Base-by-base conservation (phyloP, 2,329 filamentous ascomycete species). In the Leptoxyphium fumago region DNA sequence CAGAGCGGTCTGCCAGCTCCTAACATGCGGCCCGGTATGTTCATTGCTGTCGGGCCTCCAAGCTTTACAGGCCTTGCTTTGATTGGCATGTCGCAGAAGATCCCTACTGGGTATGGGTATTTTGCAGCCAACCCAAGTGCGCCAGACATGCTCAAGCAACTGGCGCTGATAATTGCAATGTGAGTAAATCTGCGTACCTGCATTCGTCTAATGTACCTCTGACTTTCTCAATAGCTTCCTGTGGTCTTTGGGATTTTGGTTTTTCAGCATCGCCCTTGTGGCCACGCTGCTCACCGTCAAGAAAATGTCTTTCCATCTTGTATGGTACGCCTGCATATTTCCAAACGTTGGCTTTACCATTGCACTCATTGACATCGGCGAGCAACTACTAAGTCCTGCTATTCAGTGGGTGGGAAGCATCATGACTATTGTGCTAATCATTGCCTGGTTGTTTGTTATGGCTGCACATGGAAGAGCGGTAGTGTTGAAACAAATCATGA, bases 271-370 rank as follows among this genome's bases (percentile, higher is more conserved):
- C 18, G 50, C 52, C 4, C 15, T 47, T 10, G 28, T 57, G n/a
- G 44, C 42, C 14, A 44, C 52, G 2, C 29, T 57, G 2, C 39
- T 40, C 2, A 52, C 50, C 1, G 38, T 47, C 3, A 49, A 42
- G 11, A 41, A 48, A 11, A 57, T 57, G 55, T 44, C 41, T 0
- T 58, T 74, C 68, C 58, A 64, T 63, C 29, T 62, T 66, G 39
- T 64, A 52, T 60, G 80, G 75, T 79, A 73, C 69, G 74, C 74
- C 2, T 75, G 79, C 56, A 72, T 82, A 26, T 82, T 81, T 53
- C 78, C 78, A 5, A 81, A 82, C 47, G 74, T 74, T 1, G 78
- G 78, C 0, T 74, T 80, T 46, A 75, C 73, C 1, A 65, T 81
- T 39, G 71, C 74, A 0, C 72, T 71, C 7, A 75, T 80, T 38